Conservation (phyloP, 345 rosid species). For the Triadica sebifera region DNA sequence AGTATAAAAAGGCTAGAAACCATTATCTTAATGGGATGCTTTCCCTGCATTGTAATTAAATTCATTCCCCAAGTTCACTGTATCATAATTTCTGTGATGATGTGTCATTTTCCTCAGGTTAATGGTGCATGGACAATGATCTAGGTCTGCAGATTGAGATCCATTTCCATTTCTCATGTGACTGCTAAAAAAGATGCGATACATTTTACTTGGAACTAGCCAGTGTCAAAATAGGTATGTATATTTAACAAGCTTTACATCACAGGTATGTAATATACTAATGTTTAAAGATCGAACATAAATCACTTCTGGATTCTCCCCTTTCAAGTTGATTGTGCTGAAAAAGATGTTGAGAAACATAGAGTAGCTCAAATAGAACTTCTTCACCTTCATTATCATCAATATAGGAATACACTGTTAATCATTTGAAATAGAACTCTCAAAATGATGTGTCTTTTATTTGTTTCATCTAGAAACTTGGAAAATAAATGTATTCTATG, state of each 20-base stretch:
- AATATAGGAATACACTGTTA: background rate
- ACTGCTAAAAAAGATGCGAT: background rate
- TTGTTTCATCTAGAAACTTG: background rate
- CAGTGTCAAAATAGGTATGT: background rate
- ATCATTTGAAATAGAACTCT: background rate
- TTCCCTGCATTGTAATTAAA: constrained; percentile 37
- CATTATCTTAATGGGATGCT: constrained; percentile 59
- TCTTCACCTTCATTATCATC: background rate
- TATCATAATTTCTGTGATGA: background rate
- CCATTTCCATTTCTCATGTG: background rate
- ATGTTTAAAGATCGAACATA: background rate
- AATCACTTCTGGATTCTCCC: background rate
- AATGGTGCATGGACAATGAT: background rate
- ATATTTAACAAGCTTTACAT: background rate
- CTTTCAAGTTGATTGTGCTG: background rate
- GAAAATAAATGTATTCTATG: constrained; percentile 18
- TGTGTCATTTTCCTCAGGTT: background rate
- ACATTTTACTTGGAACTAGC: background rate
- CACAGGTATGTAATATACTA: background rate
- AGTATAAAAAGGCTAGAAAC: constrained; percentile 46
- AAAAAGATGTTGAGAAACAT: background rate
- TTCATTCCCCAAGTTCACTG: background rate
- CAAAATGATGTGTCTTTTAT: background rate
- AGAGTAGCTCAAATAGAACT: background rate
- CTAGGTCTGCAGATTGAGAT: background rate